A percentile compares a stretch with the other conserved stretches of the same genome.
phyloP scores from a whole-genome alignment of 345 rosid species.

The Combretum micranthum region DNA sequence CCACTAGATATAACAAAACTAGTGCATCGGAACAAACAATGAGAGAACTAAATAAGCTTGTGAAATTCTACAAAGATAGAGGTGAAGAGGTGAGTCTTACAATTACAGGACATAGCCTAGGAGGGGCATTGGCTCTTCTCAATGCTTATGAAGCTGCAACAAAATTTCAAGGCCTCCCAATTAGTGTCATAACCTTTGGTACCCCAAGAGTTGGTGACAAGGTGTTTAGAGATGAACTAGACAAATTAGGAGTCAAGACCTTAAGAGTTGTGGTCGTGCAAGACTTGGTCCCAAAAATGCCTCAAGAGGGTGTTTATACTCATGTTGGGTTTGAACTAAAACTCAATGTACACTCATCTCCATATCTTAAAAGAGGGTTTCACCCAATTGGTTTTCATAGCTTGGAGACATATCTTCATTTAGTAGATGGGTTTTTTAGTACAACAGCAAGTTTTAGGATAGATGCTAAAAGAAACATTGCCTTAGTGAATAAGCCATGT shows the following conservation, averaged over 20 bases:
- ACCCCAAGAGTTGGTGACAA: slow-evolving; percentile 40
- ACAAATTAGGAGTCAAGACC: slow-evolving; percentile 23
- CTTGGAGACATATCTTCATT: slow-evolving; percentile 33
- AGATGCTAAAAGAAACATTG: slow-evolving; percentile 29
- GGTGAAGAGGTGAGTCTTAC: slow-evolving; percentile 41
- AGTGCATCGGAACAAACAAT: slow-evolving; percentile 48
- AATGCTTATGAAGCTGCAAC: slow-evolving; percentile 31
- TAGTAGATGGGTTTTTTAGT: slow-evolving; percentile 29
- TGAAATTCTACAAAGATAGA: slow-evolving; percentile 11
- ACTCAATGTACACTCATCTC: slow-evolving; percentile 26
- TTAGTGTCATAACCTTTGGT: slow-evolving; percentile 26
- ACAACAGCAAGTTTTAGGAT: slow-evolving; percentile 10
- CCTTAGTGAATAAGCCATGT: slow-evolving; percentile 34
- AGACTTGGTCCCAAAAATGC: slow-evolving; percentile 37
- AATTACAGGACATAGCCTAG: slow-evolving; percentile 38
- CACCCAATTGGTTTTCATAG: slow-evolving; percentile 27
- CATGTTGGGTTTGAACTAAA: slow-evolving; percentile 32
- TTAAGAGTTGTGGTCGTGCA: slow-evolving; percentile 30
- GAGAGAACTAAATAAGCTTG: slow-evolving; percentile 21
- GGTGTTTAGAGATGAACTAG: slow-evolving; percentile 27
- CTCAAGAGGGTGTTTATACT: slow-evolving; percentile 32
- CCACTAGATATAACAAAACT: slow-evolving; percentile 29
- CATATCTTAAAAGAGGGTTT: slow-evolving; percentile 25
- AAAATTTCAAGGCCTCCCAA: slow-evolving; percentile 11
- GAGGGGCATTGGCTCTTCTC: slow-evolving; percentile 37